A percentile compares a stretch with the other conserved stretches of the same genome.
These are phyloP conservation scores for Boletus barrowsii DNA, from an alignment of 768 basidiomycete genomes.

Conservation along the genomic window DNA sequence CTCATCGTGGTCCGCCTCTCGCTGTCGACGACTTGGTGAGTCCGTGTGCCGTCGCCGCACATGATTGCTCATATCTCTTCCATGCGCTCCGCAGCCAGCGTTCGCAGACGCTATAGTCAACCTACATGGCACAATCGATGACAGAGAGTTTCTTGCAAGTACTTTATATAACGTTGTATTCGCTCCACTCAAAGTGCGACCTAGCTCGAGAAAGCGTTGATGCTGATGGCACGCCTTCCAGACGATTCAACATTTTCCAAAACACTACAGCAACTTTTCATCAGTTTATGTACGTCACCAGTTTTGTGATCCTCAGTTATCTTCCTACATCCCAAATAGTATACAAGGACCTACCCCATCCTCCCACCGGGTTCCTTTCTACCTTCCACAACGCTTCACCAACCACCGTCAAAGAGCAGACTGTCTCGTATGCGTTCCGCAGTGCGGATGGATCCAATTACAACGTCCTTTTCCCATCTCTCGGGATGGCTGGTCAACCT, in stretches of 20 bases:
- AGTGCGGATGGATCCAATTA: slow-evolving; percentile 61
- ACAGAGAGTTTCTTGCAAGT: slow-evolving; percentile 59
- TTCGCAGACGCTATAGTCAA: slow-evolving; percentile 47
- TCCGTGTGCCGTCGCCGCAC: not conserved
- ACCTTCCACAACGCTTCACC: slow-evolving; percentile 8
- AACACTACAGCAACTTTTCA: slow-evolving; percentile 48
- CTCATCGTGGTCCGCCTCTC: slow-evolving; percentile 26
- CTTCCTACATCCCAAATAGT: slow-evolving; percentile 37
- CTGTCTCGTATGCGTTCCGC: slow-evolving; percentile 50
- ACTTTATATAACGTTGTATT: not conserved
- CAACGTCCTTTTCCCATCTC: slow-evolving; percentile 48
- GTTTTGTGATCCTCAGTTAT: not conserved
- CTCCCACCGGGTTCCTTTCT: slow-evolving; percentile 53
- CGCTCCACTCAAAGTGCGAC: slow-evolving; percentile 4
- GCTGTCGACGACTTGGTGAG: slow-evolving; percentile 29
- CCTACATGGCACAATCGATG: slow-evolving; percentile 45
- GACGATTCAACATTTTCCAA: slow-evolving; percentile 27
- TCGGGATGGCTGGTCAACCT: slow-evolving; percentile 60
- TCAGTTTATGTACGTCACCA: slow-evolving; percentile 53
- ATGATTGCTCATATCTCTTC: not conserved
- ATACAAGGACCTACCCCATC: slow-evolving; percentile 79
- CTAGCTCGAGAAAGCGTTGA: slow-evolving; percentile 62
- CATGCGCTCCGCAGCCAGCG: slow-evolving; percentile 38
- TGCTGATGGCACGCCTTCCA: slow-evolving; percentile 54
- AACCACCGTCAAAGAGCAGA: not conserved